Base-by-base conservation (phyloP, 371 early-diverging fungal genomes). In the Amoeboaphelidium occidentale region DNA sequence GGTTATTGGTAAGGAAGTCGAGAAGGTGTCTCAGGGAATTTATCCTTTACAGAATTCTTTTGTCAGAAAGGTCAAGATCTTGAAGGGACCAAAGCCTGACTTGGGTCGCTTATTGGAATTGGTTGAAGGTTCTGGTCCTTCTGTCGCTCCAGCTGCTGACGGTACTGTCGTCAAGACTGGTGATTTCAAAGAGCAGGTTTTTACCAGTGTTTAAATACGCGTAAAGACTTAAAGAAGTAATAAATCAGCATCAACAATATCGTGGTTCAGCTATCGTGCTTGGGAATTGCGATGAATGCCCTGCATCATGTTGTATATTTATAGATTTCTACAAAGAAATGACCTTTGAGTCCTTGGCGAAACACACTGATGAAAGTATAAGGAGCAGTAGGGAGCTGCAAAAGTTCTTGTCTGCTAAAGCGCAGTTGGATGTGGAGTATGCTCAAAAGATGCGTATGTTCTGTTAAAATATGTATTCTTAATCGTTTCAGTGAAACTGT, bases 11-110 rank as follows among this genome's bases (percentile, higher is more conserved):
- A 83, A 75, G 68, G 81, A 87, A 63, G 94, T 99, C 55, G 92
- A 91, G 72, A 92, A 96, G 84, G 79, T 84, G 47, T 83, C 84
- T 71, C 81, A 85, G 63, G 72, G 77, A 60, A 97, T 99, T 75
- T 97, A 84, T 83, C 98, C 98, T 51, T 79, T 99, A 58, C 96
- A 97, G 74, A 88, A 91, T 76, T 88, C 87, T 64, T 82, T 76
- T 69, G 76, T 93, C 63, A 86, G 85, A 70, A 98, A 98, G 82
- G 96, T 92, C 68, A 99, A 99, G 88, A 89, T 98, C 63, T 74
- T 98, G 65, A 99, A 97, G 85, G 74, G 79, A 49, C 96, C 96
- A 70, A 87, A 87, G 72, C 75, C 76, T 61, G 90, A 93, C 4
- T n/a, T 39, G 10, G 10, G 23, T 22, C 42, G 12, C 13, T 22